Conservation (phyloP, 768 basidiomycete species). For the Boletus vermiculosoides region DNA sequence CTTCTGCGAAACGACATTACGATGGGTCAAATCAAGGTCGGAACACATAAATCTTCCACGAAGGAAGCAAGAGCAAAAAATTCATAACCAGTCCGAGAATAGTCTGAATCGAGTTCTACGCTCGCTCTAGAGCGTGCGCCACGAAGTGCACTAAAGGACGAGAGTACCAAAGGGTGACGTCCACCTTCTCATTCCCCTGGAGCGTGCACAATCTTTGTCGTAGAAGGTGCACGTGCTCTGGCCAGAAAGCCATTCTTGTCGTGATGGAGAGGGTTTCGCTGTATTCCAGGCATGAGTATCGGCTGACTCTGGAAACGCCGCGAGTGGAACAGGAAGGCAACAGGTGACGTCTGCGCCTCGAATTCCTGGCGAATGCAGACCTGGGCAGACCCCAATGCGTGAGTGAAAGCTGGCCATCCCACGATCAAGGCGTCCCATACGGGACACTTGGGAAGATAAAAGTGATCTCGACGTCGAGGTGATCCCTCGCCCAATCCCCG, state of each 20-base stretch:
- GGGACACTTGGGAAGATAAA: constrained; percentile 20
- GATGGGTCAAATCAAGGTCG: not conserved
- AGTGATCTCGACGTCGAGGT: not conserved
- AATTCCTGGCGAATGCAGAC: not conserved
- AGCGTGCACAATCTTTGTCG: not conserved
- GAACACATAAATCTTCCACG: constrained; percentile 1
- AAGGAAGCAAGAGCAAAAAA: constrained; percentile 15
- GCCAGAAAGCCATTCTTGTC: not conserved
- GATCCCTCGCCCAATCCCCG: constrained; percentile 47
- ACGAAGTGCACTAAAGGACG: constrained; percentile 33
- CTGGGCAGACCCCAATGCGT: accelerated
- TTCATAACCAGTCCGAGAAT: constrained; percentile 27
- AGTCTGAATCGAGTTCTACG: constrained; percentile 37
- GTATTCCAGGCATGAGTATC: accelerated
- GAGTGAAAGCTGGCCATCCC: not conserved
- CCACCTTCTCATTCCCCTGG: constrained; percentile 24
- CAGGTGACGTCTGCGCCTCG: not conserved
- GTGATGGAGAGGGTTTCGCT: not conserved
- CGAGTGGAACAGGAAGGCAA: too few relatives aligned
- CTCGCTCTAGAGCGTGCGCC: constrained; percentile 11
- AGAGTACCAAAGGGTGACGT: not conserved
- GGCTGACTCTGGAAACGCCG: not conserved
- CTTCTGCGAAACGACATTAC: not conserved
- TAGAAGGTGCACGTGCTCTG: not conserved
- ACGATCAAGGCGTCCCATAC: constrained; percentile 15